Evolutionary conservation across 2,329 filamentous ascomycete genomes (phyloP), one percentile per base, ranked within the genome.

Genomic region (Myriosclerotinia scirpicola): DNA sequence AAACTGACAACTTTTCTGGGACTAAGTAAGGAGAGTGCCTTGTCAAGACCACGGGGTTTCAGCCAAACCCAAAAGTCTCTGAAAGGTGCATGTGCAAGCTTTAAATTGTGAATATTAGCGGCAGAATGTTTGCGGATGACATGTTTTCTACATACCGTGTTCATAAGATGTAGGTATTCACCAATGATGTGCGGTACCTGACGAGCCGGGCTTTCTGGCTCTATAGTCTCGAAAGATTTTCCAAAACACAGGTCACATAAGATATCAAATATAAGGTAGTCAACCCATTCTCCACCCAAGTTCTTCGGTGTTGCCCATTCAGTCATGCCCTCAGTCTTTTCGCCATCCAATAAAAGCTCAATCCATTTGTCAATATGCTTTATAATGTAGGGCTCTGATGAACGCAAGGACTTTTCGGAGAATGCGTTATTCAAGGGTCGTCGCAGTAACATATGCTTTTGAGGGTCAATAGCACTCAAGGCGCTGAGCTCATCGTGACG

Each of bases 231-330:
- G 26, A 62, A 62, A 40, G 59, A 62, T 12, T 42, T 62, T 11
- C 46, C 46, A 48, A 62, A 62, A 62, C 59, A 62, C 44, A 62
- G 42, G n/a, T 62, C 59, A 11, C 59, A 46, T 30, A 62, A 20
- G n/a, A 62, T 53, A 14, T 62, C 59, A 53, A 53, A 62, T 11
- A 62, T n/a, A 38, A 62, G 46, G 9, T 36, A 53, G 30, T 62
- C 59, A 7, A 40, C 34, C 46, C 26, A 62, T 34, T 26, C n/a
- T 11, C 22, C 40, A 20, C 40, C 40, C 46, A 62, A n/a, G 38
- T 52, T 62, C 42, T 50, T 62, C 15, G 59, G 59, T 6, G n/a
- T 40, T 30, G 48, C 44, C 59, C 59, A 62, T 20, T 46, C 12
- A 44, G 40, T 38, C 20, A 36, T 56, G n/a, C 36, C 54, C 42